Evolutionary conservation across 352 stramenopile genomes (phyloP).

Genomic region (Phytophthora niederhauseri): DNA sequence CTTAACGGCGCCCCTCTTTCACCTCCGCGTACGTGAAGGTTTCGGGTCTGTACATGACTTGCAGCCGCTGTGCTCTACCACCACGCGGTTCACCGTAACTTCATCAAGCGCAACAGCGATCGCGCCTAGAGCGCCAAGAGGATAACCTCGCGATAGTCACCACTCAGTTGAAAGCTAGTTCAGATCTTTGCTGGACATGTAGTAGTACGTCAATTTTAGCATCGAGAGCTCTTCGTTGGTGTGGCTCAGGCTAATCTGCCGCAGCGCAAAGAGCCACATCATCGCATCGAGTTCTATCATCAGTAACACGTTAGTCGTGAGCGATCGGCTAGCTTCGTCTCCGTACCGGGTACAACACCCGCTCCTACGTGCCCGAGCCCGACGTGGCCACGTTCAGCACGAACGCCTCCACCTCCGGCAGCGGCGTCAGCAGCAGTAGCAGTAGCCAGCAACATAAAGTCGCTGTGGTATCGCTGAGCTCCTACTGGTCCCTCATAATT

Average conservation of each 20-base stretch:
- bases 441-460: conserved; percentile 62
- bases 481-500: conserved; percentile 8
- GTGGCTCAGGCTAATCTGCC: conserved; percentile 68
- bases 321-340: background rate
- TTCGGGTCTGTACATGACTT: conserved; percentile 50
- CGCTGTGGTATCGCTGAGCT: conserved; percentile 67
- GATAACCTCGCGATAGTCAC: no score
- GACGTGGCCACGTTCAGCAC: conserved; percentile 62
- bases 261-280: background rate
- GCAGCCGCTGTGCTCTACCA: conserved; percentile 23
- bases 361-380: conserved; percentile 60
- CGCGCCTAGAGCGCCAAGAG: conserved; percentile 60
- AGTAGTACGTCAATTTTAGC: conserved; percentile 75
- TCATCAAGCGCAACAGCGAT: background rate
- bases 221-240: conserved; percentile 75
- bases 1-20: conserved; percentile 54
- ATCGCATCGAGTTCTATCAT: background rate
- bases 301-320: background rate
- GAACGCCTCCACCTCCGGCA: conserved; percentile 72
- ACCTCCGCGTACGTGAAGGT: no score
- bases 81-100: background rate
- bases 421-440: conserved; percentile 60
- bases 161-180: no score
- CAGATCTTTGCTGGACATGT: no score
- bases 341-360: conserved; percentile 70